Evolutionary conservation across 805 yeast genomes (phyloP).

Genomic region (Maudiozyma bulderi): DNA sequence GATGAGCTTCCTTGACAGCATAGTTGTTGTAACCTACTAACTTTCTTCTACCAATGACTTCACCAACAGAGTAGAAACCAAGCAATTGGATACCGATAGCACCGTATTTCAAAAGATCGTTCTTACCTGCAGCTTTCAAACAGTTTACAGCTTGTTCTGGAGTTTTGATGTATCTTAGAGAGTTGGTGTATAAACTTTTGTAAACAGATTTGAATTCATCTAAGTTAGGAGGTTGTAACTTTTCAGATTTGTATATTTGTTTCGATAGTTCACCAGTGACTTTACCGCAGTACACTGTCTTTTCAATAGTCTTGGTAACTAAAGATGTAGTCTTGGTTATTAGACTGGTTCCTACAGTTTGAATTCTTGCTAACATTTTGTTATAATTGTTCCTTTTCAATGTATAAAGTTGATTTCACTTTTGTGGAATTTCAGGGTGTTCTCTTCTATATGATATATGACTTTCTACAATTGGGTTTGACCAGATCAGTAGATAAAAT

Average conservation of each 20-base stretch:
- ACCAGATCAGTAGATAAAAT: too few relatives aligned
- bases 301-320: constrained; percentile 42
- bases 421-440: background rate
- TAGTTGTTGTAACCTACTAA: constrained; percentile 67
- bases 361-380: constrained; percentile 24
- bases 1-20: background rate
- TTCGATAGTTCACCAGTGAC: constrained; percentile 42
- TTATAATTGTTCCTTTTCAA: background rate
- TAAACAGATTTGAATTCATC: constrained; percentile 72
- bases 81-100: constrained; percentile 74
- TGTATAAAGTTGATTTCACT: background rate
- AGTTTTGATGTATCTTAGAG: constrained; percentile 38
- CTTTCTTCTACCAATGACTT: constrained; percentile 91
- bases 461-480: too few relatives aligned
- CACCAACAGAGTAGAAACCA: constrained; percentile 91
- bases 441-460: too few relatives aligned
- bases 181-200: constrained; percentile 40
- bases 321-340: constrained; percentile 21
- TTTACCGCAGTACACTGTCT: constrained; percentile 64
- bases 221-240: constrained; percentile 79
- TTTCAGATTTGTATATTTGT: constrained; percentile 81
- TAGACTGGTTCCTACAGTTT: constrained; percentile 18
- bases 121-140: constrained; percentile 29
- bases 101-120: constrained; percentile 53
- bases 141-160: constrained; percentile 50